Conservation (phyloP, 805 yeast genomes). For the Hanseniaspora lachancei region DNA sequence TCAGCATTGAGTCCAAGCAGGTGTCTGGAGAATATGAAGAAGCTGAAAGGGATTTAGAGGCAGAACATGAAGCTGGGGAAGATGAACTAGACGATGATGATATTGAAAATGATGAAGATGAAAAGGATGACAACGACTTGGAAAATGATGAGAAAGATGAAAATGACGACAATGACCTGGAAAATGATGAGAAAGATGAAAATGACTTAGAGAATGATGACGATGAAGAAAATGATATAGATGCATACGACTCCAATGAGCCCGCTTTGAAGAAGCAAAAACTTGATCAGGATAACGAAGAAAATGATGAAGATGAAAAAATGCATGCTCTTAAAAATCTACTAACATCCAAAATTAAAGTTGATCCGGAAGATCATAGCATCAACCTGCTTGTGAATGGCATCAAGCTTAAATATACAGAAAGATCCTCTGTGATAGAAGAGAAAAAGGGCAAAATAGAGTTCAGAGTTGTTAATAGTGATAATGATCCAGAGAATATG, state of each 20-base stretch:
- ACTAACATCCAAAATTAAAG: constrained; percentile 20
- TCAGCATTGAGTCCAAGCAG: not conserved
- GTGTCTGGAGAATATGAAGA: constrained; percentile 13
- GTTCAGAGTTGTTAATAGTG: constrained; percentile 92
- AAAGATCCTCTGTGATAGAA: constrained; percentile 86
- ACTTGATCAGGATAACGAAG: not conserved
- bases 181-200: constrained; percentile 13
- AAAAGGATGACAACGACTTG: constrained; percentile 8
- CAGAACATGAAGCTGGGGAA: constrained; percentile 5
- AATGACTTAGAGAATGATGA: constrained; percentile 11
- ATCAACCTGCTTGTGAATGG: constrained; percentile 50
- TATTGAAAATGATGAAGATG: constrained; percentile 10
- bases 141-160: constrained; percentile 15
- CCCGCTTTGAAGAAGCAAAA: constrained; percentile 3
- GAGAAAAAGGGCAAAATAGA: constrained; percentile 88
- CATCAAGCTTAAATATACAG: constrained; percentile 66
- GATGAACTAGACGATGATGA: constrained; percentile 13
- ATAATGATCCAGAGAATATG: constrained; percentile 71
- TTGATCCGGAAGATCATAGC: constrained; percentile 28
- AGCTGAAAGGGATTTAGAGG: constrained; percentile 13
- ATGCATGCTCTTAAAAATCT: constrained; percentile 18
- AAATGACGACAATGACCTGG: constrained; percentile 12
- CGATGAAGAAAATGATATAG: constrained; percentile 10
- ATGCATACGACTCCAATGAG: constrained; percentile 12
- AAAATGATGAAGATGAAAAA: constrained; percentile 18